Evolutionary conservation across 768 basidiomycete species (phyloP).

Genomic region (Leccinellum albellum): DNA sequence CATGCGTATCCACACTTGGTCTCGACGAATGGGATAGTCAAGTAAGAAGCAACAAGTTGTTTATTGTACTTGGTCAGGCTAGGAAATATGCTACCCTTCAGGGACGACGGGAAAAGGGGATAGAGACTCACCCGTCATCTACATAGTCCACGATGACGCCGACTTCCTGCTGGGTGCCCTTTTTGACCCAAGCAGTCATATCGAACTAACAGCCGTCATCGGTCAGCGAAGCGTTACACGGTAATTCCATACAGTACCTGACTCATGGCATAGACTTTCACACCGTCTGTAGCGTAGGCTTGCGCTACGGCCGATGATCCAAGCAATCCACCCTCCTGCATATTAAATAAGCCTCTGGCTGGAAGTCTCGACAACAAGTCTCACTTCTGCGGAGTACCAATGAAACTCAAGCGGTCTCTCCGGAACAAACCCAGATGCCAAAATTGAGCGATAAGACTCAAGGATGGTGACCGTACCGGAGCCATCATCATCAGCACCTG

Average conservation of each 20-base stretch:
- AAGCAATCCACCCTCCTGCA: conserved; percentile 72
- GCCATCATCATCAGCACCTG: conserved; percentile 44
- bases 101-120: conserved; percentile 17
- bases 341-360: neutral
- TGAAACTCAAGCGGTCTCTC: conserved; percentile 45
- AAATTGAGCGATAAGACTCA: conserved; percentile 40
- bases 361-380: neutral
- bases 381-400: conserved; percentile 45
- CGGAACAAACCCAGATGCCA: conserved; percentile 41
- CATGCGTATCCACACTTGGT: conserved; percentile 94
- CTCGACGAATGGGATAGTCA: conserved; percentile 76
- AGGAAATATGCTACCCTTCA: conserved; percentile 11
- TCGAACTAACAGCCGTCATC: conserved; percentile 60
- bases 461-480: conserved; percentile 45
- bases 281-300: conserved; percentile 49
- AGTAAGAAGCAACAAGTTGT: conserved; percentile 67
- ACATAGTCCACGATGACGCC: conserved; percentile 84
- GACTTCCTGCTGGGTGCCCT: conserved; percentile 71
- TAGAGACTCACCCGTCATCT: conserved; percentile 49
- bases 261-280: conserved; percentile 29
- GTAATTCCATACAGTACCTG: conserved; percentile 19
- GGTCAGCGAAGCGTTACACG: conserved; percentile 18
- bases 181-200: conserved; percentile 94
- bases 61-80: conserved; percentile 83
- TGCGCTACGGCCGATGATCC: conserved; percentile 88